These are phyloP conservation scores for Camellia granthamiana DNA, from an alignment of 148 eudicot genomes.

Conservation along the genomic window DNA sequence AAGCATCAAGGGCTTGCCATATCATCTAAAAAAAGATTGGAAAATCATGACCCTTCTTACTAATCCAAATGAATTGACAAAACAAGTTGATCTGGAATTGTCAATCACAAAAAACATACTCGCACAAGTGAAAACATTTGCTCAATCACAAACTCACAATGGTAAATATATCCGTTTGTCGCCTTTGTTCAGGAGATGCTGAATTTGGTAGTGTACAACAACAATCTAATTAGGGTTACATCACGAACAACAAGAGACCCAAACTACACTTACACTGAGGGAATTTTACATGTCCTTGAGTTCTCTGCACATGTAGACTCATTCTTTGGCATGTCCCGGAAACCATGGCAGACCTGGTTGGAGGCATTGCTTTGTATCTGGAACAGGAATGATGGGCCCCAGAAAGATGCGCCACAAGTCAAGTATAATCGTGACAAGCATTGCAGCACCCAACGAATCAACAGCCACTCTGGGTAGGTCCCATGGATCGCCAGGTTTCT, in stretches of 20 bases:
- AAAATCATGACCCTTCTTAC: too few species aligned
- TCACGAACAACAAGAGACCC: neutral
- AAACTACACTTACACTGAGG: neutral
- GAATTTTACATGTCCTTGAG: neutral
- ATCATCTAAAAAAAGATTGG: too few species aligned
- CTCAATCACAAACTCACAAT: neutral
- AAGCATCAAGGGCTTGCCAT: too few species aligned
- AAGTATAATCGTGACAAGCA: constrained; percentile 94
- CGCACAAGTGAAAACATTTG: neutral
- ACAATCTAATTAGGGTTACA: neutral
- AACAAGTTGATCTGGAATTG: neutral
- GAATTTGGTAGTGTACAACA: neutral
- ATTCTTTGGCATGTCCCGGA: constrained; percentile 34
- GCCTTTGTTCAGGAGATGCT: neutral
- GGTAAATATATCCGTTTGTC: neutral
- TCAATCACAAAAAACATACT: neutral
- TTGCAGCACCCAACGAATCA: constrained; percentile 93
- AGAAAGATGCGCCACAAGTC: constrained; percentile 89
- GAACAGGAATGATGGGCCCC: constrained; percentile 76
- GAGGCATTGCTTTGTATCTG: constrained; percentile 57
- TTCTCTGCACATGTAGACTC: neutral
- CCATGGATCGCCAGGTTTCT: constrained; percentile 71
- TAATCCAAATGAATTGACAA: neutral
- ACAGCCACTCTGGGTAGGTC: constrained; percentile 78
- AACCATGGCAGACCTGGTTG: constrained; percentile 85